Evolutionary conservation across 495 filamentous ascomycete genomes (phyloP), one percentile per base, ranked within the genome.

Genomic region (Friedmanniomyces simplex): DNA sequence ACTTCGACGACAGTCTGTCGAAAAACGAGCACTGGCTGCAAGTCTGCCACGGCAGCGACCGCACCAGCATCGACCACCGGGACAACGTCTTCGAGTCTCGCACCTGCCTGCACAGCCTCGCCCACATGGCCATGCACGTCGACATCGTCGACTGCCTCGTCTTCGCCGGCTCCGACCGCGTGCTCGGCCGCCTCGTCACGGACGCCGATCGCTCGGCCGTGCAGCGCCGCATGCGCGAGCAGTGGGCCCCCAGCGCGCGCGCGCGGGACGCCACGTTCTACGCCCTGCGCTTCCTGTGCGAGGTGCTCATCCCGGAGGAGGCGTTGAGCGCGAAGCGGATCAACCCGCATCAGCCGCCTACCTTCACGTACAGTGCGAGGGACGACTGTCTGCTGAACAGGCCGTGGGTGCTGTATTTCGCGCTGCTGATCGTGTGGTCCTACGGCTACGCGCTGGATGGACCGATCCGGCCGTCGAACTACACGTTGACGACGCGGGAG

Each of bases 81-180:
- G 88, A 90, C 57, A 84, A 86, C 50, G 81, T 90, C 21, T 90
- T 91, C 60, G 87, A 97, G 66, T 87, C 82, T 61, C 81, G 89
- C 46, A 91, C 84, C 22, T 91, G 95, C 18, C 74, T 97, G 46
- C 91, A 98, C 66, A 88, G 91, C 58, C 74, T 98, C 10, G 94
- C 93, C 2, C 93, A 98, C 68, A 96, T 98, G 89, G 89, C 87
- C 2, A 96, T 95, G 77, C 91, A 97, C 67, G 91, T 96, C 10
- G 93, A 97, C 66, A 87, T 97, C 46, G 87, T 91, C n/a, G 91
- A 96, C 68, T 91, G 90, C 66, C 93, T 96, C 69, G 93, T 97
- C 59, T 96, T 94, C 67, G 93, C 90, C 10, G 84, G 89, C 1
- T 89, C 91, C 0, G 82, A 83, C 55, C 76, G 91, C 21, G 76